Evolutionary conservation across 2,329 filamentous ascomycete species (phyloP).

Genomic region (Pleoardoris graminearum): DNA sequence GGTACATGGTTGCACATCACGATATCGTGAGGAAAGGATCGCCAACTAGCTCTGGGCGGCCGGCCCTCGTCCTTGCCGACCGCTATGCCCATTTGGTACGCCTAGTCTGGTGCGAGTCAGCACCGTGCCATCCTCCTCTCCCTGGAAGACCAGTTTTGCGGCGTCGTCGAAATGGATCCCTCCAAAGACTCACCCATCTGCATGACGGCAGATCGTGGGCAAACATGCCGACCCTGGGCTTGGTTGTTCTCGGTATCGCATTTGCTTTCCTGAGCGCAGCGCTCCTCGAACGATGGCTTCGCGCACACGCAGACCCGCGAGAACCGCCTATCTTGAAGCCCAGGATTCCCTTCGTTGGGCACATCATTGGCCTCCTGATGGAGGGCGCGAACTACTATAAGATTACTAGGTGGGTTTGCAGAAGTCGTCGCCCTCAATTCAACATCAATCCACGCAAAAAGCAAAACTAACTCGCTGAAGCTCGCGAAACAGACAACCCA

Average conservation of each 20-base stretch:
- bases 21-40: no score
- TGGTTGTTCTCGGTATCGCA: background rate
- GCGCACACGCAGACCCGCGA: slow-evolving; percentile 29
- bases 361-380: slow-evolving; percentile 44
- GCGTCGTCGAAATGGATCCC: background rate
- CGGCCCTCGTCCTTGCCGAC: no score
- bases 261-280: slow-evolving; percentile 1
- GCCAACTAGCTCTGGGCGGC: no score
- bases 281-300: slow-evolving; percentile 16
- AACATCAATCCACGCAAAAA: background rate
- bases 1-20: no score
- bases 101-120: no score
- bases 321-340: slow-evolving; percentile 52
- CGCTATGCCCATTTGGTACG: no score
- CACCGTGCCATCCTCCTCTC: no score
- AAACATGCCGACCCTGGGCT: background rate
- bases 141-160: background rate
- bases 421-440: background rate
- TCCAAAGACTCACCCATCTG: background rate
- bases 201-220: background rate
- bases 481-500: slow-evolving; percentile 25
- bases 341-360: slow-evolving; percentile 51
- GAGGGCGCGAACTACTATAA: background rate
- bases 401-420: background rate
- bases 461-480: slow-evolving; percentile 13